These are phyloP conservation scores for Brasenia schreberi DNA, from an alignment of 164 flowering plant genomes.

Conservation along the genomic window DNA sequence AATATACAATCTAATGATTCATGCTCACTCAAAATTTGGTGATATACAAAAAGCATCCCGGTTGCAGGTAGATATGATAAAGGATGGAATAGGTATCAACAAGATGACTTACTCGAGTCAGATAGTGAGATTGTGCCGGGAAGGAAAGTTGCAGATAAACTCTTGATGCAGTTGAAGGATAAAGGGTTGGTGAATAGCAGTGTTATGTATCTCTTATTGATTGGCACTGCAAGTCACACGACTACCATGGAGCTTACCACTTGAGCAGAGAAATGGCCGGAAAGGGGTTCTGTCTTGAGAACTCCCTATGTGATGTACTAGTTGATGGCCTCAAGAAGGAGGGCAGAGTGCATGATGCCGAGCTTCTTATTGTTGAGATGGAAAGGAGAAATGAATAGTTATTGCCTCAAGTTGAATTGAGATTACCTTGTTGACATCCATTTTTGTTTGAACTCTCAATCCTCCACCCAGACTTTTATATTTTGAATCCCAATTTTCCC, in stretches of 20 bases:
- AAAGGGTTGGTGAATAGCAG: constrained; percentile 31
- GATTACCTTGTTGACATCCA: background rate
- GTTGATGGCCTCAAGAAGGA: constrained; percentile 33
- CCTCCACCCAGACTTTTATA: no score
- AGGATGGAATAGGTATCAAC: constrained; percentile 27
- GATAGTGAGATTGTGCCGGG: constrained; percentile 33
- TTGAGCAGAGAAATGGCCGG: constrained; percentile 58
- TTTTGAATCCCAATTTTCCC: no score
- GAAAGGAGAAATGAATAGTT: constrained; percentile 19
- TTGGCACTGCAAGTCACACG: constrained; percentile 35
- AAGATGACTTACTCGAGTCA: constrained; percentile 49
- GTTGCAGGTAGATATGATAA: constrained; percentile 32
- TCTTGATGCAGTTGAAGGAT: constrained; percentile 39
- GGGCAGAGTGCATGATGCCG: constrained; percentile 35
- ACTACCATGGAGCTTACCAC: constrained; percentile 36
- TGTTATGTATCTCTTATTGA: constrained; percentile 30
- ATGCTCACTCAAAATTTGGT: constrained; percentile 31
- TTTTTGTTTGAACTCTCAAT: no score
- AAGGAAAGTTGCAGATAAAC: constrained; percentile 24
- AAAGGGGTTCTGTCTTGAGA: constrained; percentile 24
- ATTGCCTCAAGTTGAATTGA: no score
- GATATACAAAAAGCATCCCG: constrained; percentile 31
- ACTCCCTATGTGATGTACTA: constrained; percentile 23
- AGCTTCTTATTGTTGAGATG: constrained; percentile 33
- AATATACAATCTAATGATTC: constrained; percentile 46